Conservation (phyloP, 768 basidiomycete genomes). For the Boletus rubroflammeus region DNA sequence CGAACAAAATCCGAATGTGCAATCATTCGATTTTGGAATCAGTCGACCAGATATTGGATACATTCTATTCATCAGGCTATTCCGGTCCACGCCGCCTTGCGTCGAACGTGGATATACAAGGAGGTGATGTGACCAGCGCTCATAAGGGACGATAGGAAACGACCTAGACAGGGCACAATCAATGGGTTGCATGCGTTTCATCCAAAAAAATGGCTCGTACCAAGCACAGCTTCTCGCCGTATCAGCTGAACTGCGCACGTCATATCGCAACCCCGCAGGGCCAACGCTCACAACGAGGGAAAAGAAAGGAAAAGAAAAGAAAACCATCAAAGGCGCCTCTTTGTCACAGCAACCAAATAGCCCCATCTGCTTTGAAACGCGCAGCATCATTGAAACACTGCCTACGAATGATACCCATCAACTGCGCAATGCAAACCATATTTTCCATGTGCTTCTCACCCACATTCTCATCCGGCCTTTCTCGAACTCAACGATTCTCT, state of each 20-base stretch:
- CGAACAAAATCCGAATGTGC: background rate
- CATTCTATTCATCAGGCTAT: conserved; percentile 12
- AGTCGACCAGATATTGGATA: background rate
- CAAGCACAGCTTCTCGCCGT: conserved; percentile 1
- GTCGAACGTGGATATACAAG: background rate
- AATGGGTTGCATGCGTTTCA: background rate
- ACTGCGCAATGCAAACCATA: background rate
- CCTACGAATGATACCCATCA: conserved; percentile 13
- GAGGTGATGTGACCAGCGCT: background rate
- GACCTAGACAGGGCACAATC: conserved; percentile 4
- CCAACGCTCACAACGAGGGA: conserved; percentile 1
- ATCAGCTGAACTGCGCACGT: background rate
- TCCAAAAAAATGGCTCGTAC: conserved; percentile 10
- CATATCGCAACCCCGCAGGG: background rate
- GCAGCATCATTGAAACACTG: conserved; percentile 1
- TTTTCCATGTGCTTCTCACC: background rate
- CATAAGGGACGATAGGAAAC: background rate
- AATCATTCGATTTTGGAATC: conserved; percentile 1
- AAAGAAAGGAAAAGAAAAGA: background rate
- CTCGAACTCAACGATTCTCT: conserved; percentile 1
- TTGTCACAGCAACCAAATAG: conserved; percentile 5
- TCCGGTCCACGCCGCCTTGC: background rate
- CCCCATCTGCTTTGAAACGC: conserved; percentile 3
- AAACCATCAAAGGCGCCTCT: conserved; percentile 5
- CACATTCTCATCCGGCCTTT: background rate